Conservation (phyloP, 345 rosid species). For the Barbarea vulgaris region DNA sequence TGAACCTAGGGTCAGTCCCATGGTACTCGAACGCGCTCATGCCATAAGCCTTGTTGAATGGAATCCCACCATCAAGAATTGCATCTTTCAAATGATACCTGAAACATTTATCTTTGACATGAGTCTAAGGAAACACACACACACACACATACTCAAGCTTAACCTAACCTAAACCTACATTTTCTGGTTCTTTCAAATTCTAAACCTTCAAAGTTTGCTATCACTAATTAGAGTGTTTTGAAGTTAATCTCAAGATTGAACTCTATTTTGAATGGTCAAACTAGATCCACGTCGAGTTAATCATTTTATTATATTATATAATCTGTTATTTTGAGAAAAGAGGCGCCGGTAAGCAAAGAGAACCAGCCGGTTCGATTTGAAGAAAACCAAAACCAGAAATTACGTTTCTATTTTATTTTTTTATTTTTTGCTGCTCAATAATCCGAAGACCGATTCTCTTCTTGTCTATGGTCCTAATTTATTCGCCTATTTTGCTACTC, state of each 20-base stretch:
- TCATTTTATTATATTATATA: neutral
- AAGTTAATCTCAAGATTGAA: neutral
- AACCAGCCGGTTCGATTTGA: conserved; percentile 11
- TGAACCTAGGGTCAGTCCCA: conserved; percentile 70
- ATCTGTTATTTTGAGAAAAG: neutral
- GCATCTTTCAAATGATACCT: conserved; percentile 86
- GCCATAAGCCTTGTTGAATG: conserved; percentile 79
- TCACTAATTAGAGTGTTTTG: neutral
- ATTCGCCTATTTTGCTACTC: neutral
- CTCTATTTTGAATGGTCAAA: neutral
- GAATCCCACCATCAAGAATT: conserved; percentile 75
- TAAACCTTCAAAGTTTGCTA: neutral
- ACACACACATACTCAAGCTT: neutral
- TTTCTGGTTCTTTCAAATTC: neutral
- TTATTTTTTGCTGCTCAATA: neutral
- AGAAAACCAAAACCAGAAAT: neutral
- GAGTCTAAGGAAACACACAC: neutral
- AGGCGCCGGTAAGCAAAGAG: neutral
- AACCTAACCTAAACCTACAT: neutral
- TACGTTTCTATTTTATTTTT: neutral
- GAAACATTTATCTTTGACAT: conserved; percentile 13
- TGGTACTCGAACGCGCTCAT: conserved; percentile 83
- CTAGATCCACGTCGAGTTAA: neutral
- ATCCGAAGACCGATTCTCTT: neutral
- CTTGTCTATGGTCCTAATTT: neutral